Conservation (phyloP, 441 rosid species). For the California macrophylla region DNA sequence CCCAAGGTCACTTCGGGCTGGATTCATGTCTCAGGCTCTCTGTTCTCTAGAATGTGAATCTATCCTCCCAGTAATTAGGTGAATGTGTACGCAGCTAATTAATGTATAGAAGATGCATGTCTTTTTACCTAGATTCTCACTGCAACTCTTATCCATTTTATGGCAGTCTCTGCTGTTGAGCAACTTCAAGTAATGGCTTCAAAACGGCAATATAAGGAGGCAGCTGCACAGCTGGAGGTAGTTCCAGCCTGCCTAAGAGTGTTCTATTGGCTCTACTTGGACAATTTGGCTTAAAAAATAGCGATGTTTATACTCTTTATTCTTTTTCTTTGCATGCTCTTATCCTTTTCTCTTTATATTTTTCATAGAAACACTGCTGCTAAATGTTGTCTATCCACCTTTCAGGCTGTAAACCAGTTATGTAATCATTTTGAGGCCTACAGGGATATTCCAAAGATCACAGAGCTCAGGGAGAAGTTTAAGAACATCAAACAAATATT, state of each 20-base stretch:
- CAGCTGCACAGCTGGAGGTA: slow-evolving; percentile 99
- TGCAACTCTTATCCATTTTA: slow-evolving; percentile 18
- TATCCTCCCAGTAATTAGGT: not conserved
- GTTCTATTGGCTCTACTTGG: not conserved
- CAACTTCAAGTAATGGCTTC: slow-evolving; percentile 99
- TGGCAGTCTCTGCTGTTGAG: slow-evolving; percentile 95
- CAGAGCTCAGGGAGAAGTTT: slow-evolving; percentile 92
- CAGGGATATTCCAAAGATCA: slow-evolving; percentile 92
- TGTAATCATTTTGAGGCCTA: slow-evolving; percentile 97
- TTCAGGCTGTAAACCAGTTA: slow-evolving; percentile 97
- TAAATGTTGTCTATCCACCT: slow-evolving; percentile 21
- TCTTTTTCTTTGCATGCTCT: not conserved
- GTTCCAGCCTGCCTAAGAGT: not conserved
- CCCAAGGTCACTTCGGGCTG: not conserved
- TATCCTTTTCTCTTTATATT: not conserved
- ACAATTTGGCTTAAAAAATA: not conserved
- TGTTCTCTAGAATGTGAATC: not conserved
- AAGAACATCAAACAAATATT: slow-evolving; percentile 90
- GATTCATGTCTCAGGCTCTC: not conserved
- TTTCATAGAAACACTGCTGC: not conserved
- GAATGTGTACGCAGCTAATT: slow-evolving; percentile 2
- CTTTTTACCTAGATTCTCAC: slow-evolving; percentile 12
- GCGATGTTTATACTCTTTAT: not conserved
- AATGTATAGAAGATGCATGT: slow-evolving; percentile 3
- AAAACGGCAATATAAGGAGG: slow-evolving; percentile 93